These are phyloP conservation scores for Alternaria postmessia DNA, from an alignment of 2,329 filamentous ascomycete genomes.

Conservation along the genomic window DNA sequence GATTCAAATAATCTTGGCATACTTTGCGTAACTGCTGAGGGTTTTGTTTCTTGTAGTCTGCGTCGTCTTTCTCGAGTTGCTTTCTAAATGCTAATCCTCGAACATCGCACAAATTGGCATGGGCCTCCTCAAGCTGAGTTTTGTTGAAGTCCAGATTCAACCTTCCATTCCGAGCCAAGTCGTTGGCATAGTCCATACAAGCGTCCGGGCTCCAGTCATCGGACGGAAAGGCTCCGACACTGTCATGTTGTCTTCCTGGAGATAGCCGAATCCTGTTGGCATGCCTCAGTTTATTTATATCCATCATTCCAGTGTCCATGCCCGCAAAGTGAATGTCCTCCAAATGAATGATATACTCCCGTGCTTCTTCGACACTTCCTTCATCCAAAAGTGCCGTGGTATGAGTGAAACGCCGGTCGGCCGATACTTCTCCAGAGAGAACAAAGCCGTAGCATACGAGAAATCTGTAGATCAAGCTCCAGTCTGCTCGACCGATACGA, in stretches of 20 bases:
- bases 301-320: neutral
- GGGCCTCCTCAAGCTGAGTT: neutral
- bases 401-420: neutral
- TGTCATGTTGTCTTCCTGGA: neutral
- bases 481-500: conserved; percentile 14
- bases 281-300: neutral
- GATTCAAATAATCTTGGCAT: no score
- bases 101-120: neutral
- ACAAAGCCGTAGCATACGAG: conserved; percentile 19
- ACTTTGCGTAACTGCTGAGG: no score
- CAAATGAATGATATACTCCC: neutral
- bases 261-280: neutral
- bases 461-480: conserved; percentile 25
- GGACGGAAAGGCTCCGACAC: neutral
- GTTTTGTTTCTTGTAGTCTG: no score
- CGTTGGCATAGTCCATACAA: neutral
- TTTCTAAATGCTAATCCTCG: neutral
- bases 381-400: neutral
- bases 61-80: neutral
- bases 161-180: neutral
- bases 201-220: neutral
- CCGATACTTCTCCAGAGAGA: neutral
- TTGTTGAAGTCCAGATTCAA: neutral
- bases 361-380: neutral
- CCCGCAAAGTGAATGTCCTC: neutral